Evolutionary conservation across 176 grass and related monocot species (phyloP), one percentile per base, ranked within the genome.

Genomic region (Cenchrus fungigraminus): DNA sequence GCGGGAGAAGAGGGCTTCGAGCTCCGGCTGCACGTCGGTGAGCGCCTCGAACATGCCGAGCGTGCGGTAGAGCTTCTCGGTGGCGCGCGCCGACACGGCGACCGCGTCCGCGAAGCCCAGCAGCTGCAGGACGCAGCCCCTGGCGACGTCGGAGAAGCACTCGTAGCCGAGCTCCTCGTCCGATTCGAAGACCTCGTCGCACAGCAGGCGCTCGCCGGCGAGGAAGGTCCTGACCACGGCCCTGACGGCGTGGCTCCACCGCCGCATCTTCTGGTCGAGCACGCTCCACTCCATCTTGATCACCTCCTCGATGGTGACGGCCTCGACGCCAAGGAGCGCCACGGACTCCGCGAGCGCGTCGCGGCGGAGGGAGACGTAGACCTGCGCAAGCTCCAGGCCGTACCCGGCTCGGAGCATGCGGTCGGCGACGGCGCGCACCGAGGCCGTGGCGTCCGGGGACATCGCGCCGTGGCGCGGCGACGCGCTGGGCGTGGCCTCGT

Each of bases 21-120:
- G 76, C 14, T 96, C 88, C 1, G 88, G 78, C 25, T 42, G 63
- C 2, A 94, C 87, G 52, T 86, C 97, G 9, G 74, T 8, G 40
- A 98, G 86, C 74, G 91, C 93, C 83, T 98, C 93, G 86, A 91
- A 94, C 93, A 98, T 96, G 68, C 84, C 86, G 15, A 98, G 82
- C 45, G 87, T 89, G 55, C 97, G 86, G 77, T 86, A 98, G 52
- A 98, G 87, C 78, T 89, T 98, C 69, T 98, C 93, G 6, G 83
- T 25, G 14, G 93, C 78, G 19, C 86, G 79, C 58, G 85, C 58
- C 13, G 87, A 77, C 80, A 95, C 87, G 66, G 97, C 86, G 40
- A 91, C 87, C 20, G 91, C 97, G 73, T 88, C 86, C 20, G 65
- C 97, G 59, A 98, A 98, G 65, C 84, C 91, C 14, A 98, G 85